Conservation (phyloP, 2,329 filamentous ascomycete genomes). For the Ophiostoma angusticollis region DNA sequence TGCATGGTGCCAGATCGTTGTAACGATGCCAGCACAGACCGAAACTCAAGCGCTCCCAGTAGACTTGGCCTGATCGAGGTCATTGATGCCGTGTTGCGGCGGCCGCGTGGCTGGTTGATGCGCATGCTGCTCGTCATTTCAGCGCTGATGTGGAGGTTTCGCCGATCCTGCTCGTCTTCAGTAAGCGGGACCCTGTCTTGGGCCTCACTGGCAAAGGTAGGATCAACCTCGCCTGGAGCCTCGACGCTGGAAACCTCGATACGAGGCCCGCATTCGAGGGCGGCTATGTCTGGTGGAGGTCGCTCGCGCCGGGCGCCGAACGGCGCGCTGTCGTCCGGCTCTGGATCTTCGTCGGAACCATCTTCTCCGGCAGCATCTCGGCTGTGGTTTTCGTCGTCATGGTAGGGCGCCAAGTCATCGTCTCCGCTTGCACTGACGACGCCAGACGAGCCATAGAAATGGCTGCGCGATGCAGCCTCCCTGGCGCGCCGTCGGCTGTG, state of each 20-base stretch:
- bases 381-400: constrained; percentile 30
- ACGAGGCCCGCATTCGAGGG: constrained; percentile 31
- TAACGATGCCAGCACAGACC: constrained; percentile 77
- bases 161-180: constrained; percentile 35
- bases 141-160: constrained; percentile 52
- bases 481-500: constrained; percentile 47
- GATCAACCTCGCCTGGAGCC: constrained; percentile 21
- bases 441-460: constrained; percentile 46
- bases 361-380: neutral
- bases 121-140: constrained; percentile 93
- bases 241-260: constrained; percentile 33
- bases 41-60: constrained; percentile 85
- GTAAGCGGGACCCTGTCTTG: constrained; percentile 17
- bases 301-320: constrained; percentile 19
- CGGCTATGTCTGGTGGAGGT: constrained; percentile 26
- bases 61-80: constrained; percentile 86
- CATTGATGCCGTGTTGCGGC: constrained; percentile 58
- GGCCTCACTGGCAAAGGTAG: neutral
- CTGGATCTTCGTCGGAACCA: constrained; percentile 35
- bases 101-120: constrained; percentile 54
- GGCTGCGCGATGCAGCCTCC: constrained; percentile 59
- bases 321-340: constrained; percentile 24
- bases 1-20: constrained; percentile 69
- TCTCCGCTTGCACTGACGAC: constrained; percentile 22
- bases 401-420: constrained; percentile 52